Percentiles rank a stretch among this genome's conserved stretches.
Evolutionary conservation across 73 alveolate genomes (phyloP).

Genomic region (Tetrahymena thermophila): DNA sequence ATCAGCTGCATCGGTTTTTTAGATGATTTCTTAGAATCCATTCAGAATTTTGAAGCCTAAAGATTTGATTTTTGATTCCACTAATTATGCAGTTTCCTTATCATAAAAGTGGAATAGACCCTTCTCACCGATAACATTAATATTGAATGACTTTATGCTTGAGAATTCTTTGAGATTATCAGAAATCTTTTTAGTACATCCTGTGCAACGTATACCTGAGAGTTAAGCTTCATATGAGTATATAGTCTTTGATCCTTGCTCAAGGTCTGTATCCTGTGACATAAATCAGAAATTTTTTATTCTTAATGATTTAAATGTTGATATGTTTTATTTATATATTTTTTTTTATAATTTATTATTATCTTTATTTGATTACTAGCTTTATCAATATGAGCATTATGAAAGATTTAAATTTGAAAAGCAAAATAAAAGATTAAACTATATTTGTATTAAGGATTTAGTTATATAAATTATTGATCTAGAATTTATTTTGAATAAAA

Average conservation of each 20-base stretch:
- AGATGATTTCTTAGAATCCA: background rate
- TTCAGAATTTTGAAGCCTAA: background rate
- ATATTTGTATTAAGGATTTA: too few species aligned
- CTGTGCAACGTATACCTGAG: background rate
- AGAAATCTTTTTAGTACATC: background rate
- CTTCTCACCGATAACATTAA: background rate
- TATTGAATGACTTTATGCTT: background rate
- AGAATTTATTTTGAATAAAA: too few species aligned
- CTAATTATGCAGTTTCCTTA: background rate
- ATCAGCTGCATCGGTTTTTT: background rate
- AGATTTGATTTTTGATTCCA: background rate
- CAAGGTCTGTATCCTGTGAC: background rate
- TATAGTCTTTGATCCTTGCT: background rate
- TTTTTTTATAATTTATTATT: too few species aligned
- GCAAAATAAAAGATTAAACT: too few species aligned
- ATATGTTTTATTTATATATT: too few species aligned
- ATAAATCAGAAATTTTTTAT: background rate
- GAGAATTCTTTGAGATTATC: background rate
- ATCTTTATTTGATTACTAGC: too few species aligned
- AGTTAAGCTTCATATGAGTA: background rate
- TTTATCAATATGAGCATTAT: too few species aligned
- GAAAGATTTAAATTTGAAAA: too few species aligned
- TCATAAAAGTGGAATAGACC: background rate
- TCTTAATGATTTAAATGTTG: background rate
- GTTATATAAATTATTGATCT: too few species aligned